phyloP scores from a whole-genome alignment of 2,329 filamentous ascomycete species.

The Leptographium procerum region DNA sequence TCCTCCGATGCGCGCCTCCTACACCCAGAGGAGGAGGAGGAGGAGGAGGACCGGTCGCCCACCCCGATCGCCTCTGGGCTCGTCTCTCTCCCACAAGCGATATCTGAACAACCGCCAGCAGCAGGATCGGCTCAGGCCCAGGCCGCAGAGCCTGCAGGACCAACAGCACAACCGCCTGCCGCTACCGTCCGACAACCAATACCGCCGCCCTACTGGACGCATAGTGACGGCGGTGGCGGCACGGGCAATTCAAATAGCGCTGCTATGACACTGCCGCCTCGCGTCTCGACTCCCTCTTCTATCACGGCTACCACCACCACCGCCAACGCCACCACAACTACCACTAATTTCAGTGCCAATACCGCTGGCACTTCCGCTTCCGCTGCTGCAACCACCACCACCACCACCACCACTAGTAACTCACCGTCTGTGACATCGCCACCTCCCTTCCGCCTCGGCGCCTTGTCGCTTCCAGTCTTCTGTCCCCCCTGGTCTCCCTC shows the following conservation, averaged over 20 bases:
- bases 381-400: too few species aligned
- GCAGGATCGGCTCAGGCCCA: too few species aligned
- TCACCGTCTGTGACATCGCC: neutral
- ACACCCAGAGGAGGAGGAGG: too few species aligned
- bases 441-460: neutral
- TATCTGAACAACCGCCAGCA: too few species aligned
- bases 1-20: neutral
- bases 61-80: neutral
- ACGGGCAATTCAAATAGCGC: neutral
- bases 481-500: neutral
- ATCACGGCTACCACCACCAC: neutral
- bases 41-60: neutral
- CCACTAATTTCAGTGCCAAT: too few species aligned
- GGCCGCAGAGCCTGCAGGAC: neutral
- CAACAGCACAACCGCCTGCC: neutral
- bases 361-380: too few species aligned
- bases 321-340: neutral
- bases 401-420: neutral
- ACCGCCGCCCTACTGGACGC: conserved; percentile 12
- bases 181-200: neutral
- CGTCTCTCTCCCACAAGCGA: too few species aligned
- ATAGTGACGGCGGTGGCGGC: conserved; percentile 1
- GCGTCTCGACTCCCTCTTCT: neutral
- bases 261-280: neutral
- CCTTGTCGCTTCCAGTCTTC: neutral